These are phyloP conservation scores for Boletus reticulatus DNA, from an alignment of 768 basidiomycete genomes.

Conservation along the genomic window DNA sequence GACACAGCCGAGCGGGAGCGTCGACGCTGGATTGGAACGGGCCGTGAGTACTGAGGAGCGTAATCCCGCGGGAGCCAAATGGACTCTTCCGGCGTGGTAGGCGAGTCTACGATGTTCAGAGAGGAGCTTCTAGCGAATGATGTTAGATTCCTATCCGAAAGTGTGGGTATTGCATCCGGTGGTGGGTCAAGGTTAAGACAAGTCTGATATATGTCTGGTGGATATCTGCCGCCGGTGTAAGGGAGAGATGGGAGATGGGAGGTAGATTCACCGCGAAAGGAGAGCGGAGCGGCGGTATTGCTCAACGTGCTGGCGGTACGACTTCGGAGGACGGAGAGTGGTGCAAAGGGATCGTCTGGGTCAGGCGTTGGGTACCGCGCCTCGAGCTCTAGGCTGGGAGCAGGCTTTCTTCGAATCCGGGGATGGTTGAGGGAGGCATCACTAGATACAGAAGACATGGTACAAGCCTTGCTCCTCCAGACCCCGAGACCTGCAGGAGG, in stretches of 20 bases:
- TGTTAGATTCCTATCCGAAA: constrained; percentile 5
- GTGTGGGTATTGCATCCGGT: constrained; percentile 10
- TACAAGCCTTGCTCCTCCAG: constrained; percentile 19
- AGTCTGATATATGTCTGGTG: constrained; percentile 32
- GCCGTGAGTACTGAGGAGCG: constrained; percentile 8
- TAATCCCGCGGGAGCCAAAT: constrained; percentile 7
- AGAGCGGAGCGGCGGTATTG: constrained; percentile 24
- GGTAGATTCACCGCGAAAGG: constrained; percentile 30
- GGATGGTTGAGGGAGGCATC: constrained; percentile 25
- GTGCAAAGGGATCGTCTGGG: constrained; percentile 67
- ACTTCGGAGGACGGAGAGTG: constrained; percentile 62
- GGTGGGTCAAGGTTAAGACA: constrained; percentile 16
- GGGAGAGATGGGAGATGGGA: constrained; percentile 31
- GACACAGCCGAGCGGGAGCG: constrained; percentile 35
- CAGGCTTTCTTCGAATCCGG: constrained; percentile 49
- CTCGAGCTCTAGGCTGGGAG: constrained; percentile 50
- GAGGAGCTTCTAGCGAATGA: constrained; percentile 23
- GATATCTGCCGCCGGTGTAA: constrained; percentile 33
- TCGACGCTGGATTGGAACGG: constrained; percentile 29
- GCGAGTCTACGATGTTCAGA: constrained; percentile 14
- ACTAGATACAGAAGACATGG: constrained; percentile 29
- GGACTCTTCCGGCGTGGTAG: constrained; percentile 10
- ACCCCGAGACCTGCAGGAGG: constrained; percentile 13
- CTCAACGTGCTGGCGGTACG: constrained; percentile 47
- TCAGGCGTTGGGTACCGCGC: constrained; percentile 65